Percentiles rank a stretch among this genome's conserved stretches.
Conservation (phyloP, 441 rosid genomes). For the Pelargonium citronellum region DNA sequence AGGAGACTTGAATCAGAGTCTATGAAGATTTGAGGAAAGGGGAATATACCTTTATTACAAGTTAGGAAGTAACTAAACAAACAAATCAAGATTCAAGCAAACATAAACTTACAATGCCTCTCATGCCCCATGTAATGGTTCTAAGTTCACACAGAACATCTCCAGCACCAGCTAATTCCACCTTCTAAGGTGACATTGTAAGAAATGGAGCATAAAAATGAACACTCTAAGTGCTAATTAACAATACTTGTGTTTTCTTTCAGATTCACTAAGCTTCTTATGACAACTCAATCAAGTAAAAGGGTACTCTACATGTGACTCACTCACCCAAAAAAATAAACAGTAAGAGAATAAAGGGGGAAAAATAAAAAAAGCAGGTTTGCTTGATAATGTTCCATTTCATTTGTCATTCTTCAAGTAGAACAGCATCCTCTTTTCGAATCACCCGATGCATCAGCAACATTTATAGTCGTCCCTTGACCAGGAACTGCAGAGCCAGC, state of each 20-base stretch:
- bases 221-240: constrained; percentile 14
- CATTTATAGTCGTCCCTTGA: constrained; percentile 78
- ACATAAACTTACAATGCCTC: neutral
- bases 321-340: constrained; percentile 43
- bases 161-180: constrained; percentile 12
- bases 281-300: constrained; percentile 27
- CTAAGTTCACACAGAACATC: constrained; percentile 17
- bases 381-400: constrained; percentile 20
- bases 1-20: neutral
- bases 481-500: constrained; percentile 52
- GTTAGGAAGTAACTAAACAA: constrained; percentile 16
- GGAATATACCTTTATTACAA: constrained; percentile 9
- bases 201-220: constrained; percentile 15
- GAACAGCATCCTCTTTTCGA: constrained; percentile 67
- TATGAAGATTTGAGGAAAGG: neutral
- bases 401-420: constrained; percentile 26
- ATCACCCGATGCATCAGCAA: constrained; percentile 49
- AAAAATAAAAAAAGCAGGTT: neutral
- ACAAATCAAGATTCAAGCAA: constrained; percentile 6
- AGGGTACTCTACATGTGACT: constrained; percentile 47
- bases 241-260: constrained; percentile 13
- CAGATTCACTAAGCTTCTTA: constrained; percentile 34
- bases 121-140: constrained; percentile 12
- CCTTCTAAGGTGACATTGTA: constrained; percentile 14
- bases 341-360: neutral